phyloP scores from a whole-genome alignment of 306 rosid genomes.

The Inga leiocalycina region DNA sequence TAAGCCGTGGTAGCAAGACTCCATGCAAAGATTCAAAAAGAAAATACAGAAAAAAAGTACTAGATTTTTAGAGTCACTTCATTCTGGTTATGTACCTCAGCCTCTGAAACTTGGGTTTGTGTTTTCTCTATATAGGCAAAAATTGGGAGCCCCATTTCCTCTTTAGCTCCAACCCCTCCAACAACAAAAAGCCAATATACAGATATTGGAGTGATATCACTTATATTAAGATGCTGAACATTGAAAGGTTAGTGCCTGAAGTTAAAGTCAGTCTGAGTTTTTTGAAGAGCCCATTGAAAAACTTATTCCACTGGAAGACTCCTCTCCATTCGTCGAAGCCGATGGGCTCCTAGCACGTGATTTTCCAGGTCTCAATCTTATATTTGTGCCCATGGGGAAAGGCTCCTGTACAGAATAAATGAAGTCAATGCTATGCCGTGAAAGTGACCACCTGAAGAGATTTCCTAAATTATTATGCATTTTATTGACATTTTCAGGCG shows the following conservation, averaged over 20 bases:
- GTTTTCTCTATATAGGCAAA: constrained; percentile 57
- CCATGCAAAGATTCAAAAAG: constrained; percentile 39
- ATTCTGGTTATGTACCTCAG: constrained; percentile 47
- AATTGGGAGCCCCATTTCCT: constrained; percentile 53
- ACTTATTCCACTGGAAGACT: constrained; percentile 50
- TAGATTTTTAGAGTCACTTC: constrained; percentile 43
- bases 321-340: constrained; percentile 58
- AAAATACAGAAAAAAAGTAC: constrained; percentile 23
- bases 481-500: background rate
- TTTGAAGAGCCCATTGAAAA: constrained; percentile 44
- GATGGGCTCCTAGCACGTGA: constrained; percentile 52
- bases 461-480: constrained; percentile 20
- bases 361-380: constrained; percentile 71
- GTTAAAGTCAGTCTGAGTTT: constrained; percentile 44
- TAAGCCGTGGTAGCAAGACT: constrained; percentile 41
- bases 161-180: constrained; percentile 42
- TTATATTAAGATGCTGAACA: constrained; percentile 30
- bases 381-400: constrained; percentile 74
- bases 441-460: constrained; percentile 21
- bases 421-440: constrained; percentile 7
- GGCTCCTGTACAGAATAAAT: constrained; percentile 64
- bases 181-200: constrained; percentile 40
- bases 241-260: constrained; percentile 54
- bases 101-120: constrained; percentile 49
- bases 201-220: constrained; percentile 44